These are phyloP conservation scores for Polygonum aviculare DNA, from an alignment of 148 eudicot species.

Conservation along the genomic window DNA sequence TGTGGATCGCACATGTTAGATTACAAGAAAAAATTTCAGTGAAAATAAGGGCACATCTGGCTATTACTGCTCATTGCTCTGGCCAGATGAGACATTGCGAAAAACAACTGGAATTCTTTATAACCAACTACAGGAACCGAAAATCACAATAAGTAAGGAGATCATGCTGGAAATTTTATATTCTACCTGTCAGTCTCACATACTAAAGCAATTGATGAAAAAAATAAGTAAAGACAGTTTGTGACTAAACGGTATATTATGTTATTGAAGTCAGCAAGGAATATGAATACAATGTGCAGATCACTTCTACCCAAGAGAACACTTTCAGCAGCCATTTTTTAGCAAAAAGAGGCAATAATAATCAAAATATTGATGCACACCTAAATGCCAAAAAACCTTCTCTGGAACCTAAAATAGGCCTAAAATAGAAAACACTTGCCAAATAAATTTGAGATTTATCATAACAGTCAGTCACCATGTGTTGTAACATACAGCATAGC, in stretches of 20 bases:
- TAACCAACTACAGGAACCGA: not conserved
- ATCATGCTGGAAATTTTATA: not conserved
- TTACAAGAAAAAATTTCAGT: no score
- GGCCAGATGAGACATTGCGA: not conserved
- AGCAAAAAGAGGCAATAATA: not conserved
- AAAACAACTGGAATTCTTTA: not conserved
- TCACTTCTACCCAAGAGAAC: not conserved
- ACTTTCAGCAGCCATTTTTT: not conserved
- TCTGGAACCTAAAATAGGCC: not conserved
- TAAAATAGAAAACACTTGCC: not conserved
- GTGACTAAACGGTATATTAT: no score
- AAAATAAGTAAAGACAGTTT: no score
- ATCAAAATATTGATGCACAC: not conserved
- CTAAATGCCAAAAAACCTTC: not conserved
- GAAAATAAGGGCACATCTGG: no score
- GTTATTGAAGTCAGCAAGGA: no score
- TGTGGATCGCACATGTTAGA: no score
- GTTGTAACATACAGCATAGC: not conserved
- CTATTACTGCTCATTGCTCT: no score
- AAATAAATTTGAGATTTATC: not conserved
- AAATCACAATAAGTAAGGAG: not conserved
- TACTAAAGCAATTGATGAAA: no score
- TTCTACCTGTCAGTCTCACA: no score
- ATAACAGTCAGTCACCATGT: not conserved
- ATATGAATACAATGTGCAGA: no score